phyloP scores from a whole-genome alignment of 148 eudicot genomes.

The Amaranthus palmeri region DNA sequence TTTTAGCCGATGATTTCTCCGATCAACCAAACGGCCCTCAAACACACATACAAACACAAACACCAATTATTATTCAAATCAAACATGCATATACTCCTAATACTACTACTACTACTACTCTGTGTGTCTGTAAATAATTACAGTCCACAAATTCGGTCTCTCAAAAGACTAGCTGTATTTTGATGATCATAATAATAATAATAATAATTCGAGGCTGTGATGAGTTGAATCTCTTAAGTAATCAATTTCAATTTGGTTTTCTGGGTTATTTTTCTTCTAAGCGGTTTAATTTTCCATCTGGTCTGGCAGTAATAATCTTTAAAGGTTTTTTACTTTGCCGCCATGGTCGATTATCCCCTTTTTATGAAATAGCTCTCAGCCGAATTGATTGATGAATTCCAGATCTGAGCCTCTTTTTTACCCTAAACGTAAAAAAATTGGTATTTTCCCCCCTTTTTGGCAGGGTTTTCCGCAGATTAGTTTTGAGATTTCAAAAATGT shows the following conservation, averaged over 20 bases:
- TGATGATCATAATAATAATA: not conserved
- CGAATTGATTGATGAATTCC: not conserved
- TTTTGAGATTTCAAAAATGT: too few species aligned
- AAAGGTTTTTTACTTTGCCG: not conserved
- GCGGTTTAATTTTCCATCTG: not conserved
- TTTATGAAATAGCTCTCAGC: not conserved
- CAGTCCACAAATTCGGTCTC: too few species aligned
- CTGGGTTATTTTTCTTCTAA: not conserved
- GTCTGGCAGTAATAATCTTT: not conserved
- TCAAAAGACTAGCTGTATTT: not conserved
- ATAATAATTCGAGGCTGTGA: not conserved
- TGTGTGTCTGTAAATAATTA: too few species aligned
- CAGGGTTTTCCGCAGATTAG: too few species aligned
- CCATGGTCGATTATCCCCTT: not conserved
- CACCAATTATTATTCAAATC: too few species aligned
- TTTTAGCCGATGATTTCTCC: conserved; percentile 5
- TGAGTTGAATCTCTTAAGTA: not conserved
- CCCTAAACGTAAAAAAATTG: not conserved
- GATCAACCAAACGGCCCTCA: conserved; percentile 10
- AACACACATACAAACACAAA: not conserved
- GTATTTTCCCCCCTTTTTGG: too few species aligned
- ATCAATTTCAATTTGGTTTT: not conserved
- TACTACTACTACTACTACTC: too few species aligned
- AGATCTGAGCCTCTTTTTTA: not conserved
- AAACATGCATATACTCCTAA: too few species aligned